Conservation (phyloP, 495 filamentous ascomycete species). For the Mytilinidion resinicola region DNA sequence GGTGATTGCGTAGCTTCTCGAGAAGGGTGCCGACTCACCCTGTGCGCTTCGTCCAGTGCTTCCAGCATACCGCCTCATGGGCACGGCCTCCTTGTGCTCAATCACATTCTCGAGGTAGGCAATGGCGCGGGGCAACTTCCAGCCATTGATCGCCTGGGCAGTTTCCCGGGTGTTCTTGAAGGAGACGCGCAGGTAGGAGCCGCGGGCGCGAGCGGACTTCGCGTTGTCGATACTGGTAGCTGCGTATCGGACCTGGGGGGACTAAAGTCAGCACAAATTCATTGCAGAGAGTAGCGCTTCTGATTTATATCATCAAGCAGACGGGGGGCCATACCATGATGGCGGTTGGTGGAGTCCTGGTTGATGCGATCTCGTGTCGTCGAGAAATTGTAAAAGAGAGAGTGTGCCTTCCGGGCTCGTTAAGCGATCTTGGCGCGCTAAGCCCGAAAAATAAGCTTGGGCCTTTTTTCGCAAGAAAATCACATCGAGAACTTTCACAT, state of each 20-base stretch:
- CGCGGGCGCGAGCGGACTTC: constrained; percentile 94
- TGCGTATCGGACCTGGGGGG: constrained; percentile 83
- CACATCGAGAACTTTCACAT: no score
- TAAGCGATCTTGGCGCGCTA: no score
- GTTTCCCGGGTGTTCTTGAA: constrained; percentile 99
- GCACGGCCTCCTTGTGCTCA: constrained; percentile 91
- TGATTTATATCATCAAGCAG: not conserved
- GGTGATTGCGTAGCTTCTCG: no score
- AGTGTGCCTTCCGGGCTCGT: not conserved
- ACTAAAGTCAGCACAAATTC: not conserved
- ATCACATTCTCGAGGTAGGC: constrained; percentile 94
- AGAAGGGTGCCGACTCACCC: constrained; percentile 58
- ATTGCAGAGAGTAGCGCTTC: not conserved
- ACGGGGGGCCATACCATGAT: constrained; percentile 19
- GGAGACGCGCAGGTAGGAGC: constrained; percentile 95
- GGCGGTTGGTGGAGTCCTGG: constrained; percentile 24
- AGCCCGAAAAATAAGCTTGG: no score
- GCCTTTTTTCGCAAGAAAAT: no score
- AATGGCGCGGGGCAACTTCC: constrained; percentile 92
- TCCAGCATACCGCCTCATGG: constrained; percentile 92
- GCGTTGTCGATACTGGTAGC: constrained; percentile 76
- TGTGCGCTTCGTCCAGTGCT: constrained; percentile 89
- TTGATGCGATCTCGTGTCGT: not conserved
- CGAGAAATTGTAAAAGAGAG: constrained; percentile 4
- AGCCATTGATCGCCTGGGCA: constrained; percentile 96